Conservation (phyloP, 169 alveolate genomes). For the Cryptosporidium bovis region DNA sequence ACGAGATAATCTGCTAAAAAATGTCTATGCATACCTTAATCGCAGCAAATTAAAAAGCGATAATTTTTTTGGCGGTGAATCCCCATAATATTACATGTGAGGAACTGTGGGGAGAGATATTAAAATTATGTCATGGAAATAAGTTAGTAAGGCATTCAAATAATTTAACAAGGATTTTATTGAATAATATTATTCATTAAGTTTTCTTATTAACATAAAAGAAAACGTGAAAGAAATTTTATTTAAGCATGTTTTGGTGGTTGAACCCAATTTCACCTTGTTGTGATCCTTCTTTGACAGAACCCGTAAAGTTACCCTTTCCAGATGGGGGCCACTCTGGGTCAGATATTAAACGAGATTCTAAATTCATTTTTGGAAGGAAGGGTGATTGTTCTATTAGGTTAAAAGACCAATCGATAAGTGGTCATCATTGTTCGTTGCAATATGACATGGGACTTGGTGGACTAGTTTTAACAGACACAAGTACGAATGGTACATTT, state of each 20-base stretch:
- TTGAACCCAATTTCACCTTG: conserved; percentile 69
- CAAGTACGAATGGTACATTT: conserved; percentile 70
- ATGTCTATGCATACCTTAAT: too few species aligned
- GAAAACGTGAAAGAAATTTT: not conserved
- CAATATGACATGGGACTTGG: conserved; percentile 5
- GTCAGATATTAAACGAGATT: not conserved
- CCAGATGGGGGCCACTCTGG: not conserved
- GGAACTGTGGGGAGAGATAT: conserved; percentile 42
- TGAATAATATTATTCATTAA: too few species aligned
- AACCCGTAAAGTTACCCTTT: conserved; percentile 58
- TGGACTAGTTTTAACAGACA: conserved; percentile 47
- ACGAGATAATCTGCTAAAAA: too few species aligned
- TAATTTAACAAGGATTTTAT: not conserved
- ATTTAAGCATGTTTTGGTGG: conserved; percentile 64
- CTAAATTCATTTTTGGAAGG: conserved; percentile 58
- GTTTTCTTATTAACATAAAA: too few species aligned
- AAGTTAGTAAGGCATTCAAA: conserved; percentile 2
- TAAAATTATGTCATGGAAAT: conserved; percentile 22
- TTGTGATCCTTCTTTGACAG: conserved; percentile 65
- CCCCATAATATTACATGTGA: conserved; percentile 42
- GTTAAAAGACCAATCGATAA: conserved; percentile 66
- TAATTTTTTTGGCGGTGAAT: not conserved
- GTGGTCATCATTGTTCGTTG: conserved; percentile 67
- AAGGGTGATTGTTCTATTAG: conserved; percentile 67
- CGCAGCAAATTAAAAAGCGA: too few species aligned